These are phyloP conservation scores for Aspergillus latus DNA, from an alignment of 2,329 filamentous ascomycete genomes.

Conservation along the genomic window DNA sequence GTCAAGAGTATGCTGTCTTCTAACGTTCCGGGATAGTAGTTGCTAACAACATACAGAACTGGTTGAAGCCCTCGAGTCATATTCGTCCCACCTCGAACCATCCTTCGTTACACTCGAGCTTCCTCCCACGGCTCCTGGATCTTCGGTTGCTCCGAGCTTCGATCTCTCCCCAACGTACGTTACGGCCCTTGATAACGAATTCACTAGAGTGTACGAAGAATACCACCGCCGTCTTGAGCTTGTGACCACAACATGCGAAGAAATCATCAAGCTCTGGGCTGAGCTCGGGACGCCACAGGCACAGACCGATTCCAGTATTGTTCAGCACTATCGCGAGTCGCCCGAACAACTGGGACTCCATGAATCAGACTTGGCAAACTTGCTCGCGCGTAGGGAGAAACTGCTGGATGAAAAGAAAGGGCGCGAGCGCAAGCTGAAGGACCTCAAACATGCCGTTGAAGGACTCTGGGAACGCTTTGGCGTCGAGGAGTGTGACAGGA, in stretches of 20 bases:
- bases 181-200: slow-evolving; percentile 81
- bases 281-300: slow-evolving; percentile 92
- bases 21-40: background rate
- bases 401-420: slow-evolving; percentile 83
- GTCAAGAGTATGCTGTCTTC: slow-evolving; percentile 71
- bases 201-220: slow-evolving; percentile 93
- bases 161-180: slow-evolving; percentile 92
- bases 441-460: slow-evolving; percentile 76
- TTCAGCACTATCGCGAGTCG: slow-evolving; percentile 84
- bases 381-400: slow-evolving; percentile 75
- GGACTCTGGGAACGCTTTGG: slow-evolving; percentile 84
- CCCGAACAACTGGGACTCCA: slow-evolving; percentile 94
- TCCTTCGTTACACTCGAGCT: slow-evolving; percentile 83
- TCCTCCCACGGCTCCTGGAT: slow-evolving; percentile 75
- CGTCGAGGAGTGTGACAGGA: slow-evolving; percentile 77
- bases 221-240: slow-evolving; percentile 78
- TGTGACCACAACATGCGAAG: slow-evolving; percentile 73
- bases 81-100: slow-evolving; percentile 90
- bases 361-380: slow-evolving; percentile 74
- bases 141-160: slow-evolving; percentile 76
- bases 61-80: slow-evolving; percentile 88
- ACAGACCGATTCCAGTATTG: slow-evolving; percentile 85
- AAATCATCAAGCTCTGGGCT: slow-evolving; percentile 92
- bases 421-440: slow-evolving; percentile 74
- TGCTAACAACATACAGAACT: slow-evolving; percentile 64